Conservation (phyloP, 768 basidiomycete species). For the Rhizopogon salebrosus region DNA sequence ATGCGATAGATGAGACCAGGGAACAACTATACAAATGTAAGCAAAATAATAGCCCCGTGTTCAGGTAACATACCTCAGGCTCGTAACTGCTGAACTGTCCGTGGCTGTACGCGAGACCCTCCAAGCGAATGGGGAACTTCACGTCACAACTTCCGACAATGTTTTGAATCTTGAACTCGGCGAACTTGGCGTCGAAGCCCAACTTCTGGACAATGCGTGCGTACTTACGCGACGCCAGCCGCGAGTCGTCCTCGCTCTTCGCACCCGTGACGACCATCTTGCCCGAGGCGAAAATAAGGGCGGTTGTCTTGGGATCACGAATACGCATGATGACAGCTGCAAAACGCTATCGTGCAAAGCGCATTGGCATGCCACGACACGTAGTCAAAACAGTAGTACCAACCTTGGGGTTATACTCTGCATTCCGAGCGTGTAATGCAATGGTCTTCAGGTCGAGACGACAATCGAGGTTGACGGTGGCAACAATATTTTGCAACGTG, state of each 20-base stretch:
- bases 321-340: constrained; percentile 99
- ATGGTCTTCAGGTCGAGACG: constrained; percentile 97
- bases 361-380: constrained; percentile 53
- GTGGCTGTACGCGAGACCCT: constrained; percentile 96
- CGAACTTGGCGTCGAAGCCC: constrained; percentile 98
- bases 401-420: constrained; percentile 99
- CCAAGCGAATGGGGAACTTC: constrained; percentile 96
- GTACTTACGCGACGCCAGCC: constrained; percentile 96
- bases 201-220: constrained; percentile 99
- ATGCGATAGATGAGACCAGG: constrained; percentile 98
- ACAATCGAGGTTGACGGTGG: constrained; percentile 97
- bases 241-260: constrained; percentile 97
- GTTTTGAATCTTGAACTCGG: constrained; percentile 99
- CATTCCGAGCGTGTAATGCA: constrained; percentile 94
- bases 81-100: constrained; percentile 98
- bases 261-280: constrained; percentile 99
- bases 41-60: background rate
- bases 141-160: constrained; percentile 98
- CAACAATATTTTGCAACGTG: constrained; percentile 99
- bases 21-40: constrained; percentile 62
- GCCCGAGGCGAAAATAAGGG: constrained; percentile 97
- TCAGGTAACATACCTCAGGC: constrained; percentile 69
- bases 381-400: constrained; percentile 39
- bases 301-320: constrained; percentile 98
- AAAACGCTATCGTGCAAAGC: constrained; percentile 86